Percentiles rank a stretch among this genome's conserved stretches.
phyloP scores from a whole-genome alignment of 2,329 filamentous ascomycete species.

The Fusarium sp. region DNA sequence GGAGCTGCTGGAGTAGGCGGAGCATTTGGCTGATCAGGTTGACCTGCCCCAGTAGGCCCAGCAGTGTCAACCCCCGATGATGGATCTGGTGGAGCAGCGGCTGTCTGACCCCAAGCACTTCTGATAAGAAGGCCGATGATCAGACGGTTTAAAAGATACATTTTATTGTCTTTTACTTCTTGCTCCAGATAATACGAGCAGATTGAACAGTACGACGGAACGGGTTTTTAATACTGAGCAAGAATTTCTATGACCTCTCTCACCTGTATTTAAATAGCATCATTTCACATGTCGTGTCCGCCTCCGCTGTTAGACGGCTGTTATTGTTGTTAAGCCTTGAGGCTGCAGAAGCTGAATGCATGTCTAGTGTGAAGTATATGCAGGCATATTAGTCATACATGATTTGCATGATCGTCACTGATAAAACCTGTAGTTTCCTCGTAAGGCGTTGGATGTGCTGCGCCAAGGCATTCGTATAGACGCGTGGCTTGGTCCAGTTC shows the following conservation, averaged over 20 bases:
- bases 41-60: background rate
- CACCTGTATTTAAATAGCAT: background rate
- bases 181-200: no score
- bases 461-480: background rate
- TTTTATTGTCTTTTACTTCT: background rate
- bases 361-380: background rate
- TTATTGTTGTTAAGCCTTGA: background rate
- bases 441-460: background rate
- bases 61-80: no score
- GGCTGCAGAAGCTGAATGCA: background rate
- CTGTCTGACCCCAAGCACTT: background rate
- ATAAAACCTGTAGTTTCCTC: no score
- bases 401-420: background rate
- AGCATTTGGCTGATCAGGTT: background rate
- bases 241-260: background rate
- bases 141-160: background rate
- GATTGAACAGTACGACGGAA: background rate
- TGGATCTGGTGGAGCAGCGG: background rate
- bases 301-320: background rate
- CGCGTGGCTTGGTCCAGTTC: background rate
- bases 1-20: background rate
- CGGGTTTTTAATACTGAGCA: background rate
- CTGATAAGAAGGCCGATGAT: background rate
- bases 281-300: background rate
- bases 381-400: background rate